Evolutionary conservation across 2,329 filamentous ascomycete genomes (phyloP).

Genomic region (Byssoonygena ceratinophila): DNA sequence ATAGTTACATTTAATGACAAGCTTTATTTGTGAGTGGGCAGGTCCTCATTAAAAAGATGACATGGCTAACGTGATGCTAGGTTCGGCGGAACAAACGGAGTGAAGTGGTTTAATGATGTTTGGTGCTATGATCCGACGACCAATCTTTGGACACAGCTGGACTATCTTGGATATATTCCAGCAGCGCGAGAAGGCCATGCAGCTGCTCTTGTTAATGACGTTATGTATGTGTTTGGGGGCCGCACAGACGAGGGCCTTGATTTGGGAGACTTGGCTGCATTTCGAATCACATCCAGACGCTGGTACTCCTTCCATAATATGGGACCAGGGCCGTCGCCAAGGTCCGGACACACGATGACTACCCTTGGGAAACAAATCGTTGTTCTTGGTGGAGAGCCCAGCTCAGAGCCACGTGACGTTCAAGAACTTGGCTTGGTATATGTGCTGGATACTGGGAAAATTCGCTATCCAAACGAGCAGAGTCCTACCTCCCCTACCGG

Average conservation of each 20-base stretch:
- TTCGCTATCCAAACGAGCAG: constrained; percentile 79
- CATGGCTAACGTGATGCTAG: constrained; percentile 36
- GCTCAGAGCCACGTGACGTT: constrained; percentile 67
- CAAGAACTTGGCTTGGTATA: constrained; percentile 83
- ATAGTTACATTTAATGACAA: constrained; percentile 87
- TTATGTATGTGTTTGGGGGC: constrained; percentile 98
- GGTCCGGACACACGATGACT: constrained; percentile 97
- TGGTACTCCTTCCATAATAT: constrained; percentile 99
- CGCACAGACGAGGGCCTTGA: constrained; percentile 88
- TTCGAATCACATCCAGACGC: constrained; percentile 66
- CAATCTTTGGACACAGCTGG: constrained; percentile 77
- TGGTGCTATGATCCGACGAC: constrained; percentile 83
- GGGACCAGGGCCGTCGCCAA: constrained; percentile 85
- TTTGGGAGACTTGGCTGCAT: constrained; percentile 83
- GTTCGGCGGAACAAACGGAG: constrained; percentile 95
- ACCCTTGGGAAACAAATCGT: constrained; percentile 85
- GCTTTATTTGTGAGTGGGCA: constrained; percentile 66
- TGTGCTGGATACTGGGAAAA: constrained; percentile 87
- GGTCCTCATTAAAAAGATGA: not conserved
- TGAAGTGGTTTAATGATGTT: constrained; percentile 97
- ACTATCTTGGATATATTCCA: constrained; percentile 96
- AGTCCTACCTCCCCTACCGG: constrained; percentile 30
- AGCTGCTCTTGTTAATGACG: constrained; percentile 84
- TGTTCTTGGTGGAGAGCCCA: constrained; percentile 87
- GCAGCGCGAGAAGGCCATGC: constrained; percentile 89